Evolutionary conservation across 2,329 filamentous ascomycete species (phyloP).

Genomic region (Sarocladiaceae sp.): DNA sequence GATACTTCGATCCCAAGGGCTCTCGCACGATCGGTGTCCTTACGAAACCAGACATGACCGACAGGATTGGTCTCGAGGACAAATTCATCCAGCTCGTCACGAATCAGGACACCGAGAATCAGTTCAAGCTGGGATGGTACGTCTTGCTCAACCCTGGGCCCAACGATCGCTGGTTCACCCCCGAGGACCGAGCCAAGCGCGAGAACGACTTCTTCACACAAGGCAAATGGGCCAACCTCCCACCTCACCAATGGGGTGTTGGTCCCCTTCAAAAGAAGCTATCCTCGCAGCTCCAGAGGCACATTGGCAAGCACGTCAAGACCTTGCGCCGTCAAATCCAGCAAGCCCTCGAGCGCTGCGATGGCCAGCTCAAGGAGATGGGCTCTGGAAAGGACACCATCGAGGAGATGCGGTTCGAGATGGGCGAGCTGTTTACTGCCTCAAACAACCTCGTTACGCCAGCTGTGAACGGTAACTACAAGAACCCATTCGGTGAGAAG

Average conservation of each 20-base stretch:
- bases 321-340: conserved; percentile 44
- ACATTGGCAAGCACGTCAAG: conserved; percentile 47
- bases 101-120: conserved; percentile 43
- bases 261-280: conserved; percentile 40
- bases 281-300: conserved; percentile 42
- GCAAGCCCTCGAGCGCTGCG: conserved; percentile 41
- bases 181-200: conserved; percentile 32
- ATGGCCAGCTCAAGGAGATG: conserved; percentile 42
- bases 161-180: conserved; percentile 37
- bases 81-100: conserved; percentile 48
- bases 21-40: conserved; percentile 45
- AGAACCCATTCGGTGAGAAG: conserved; percentile 44
- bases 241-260: conserved; percentile 41
- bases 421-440: conserved; percentile 45
- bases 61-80: conserved; percentile 45
- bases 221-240: conserved; percentile 42
- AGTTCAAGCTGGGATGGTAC: conserved; percentile 46
- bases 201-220: conserved; percentile 44
- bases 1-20: conserved; percentile 42
- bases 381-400: conserved; percentile 45
- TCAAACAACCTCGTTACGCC: conserved; percentile 49
- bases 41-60: conserved; percentile 47
- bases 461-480: conserved; percentile 48
- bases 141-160: conserved; percentile 44
- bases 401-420: conserved; percentile 47